phyloP scores from a whole-genome alignment of 2,329 filamentous ascomycete genomes.

The Hymenoscyphus fraxineus region DNA sequence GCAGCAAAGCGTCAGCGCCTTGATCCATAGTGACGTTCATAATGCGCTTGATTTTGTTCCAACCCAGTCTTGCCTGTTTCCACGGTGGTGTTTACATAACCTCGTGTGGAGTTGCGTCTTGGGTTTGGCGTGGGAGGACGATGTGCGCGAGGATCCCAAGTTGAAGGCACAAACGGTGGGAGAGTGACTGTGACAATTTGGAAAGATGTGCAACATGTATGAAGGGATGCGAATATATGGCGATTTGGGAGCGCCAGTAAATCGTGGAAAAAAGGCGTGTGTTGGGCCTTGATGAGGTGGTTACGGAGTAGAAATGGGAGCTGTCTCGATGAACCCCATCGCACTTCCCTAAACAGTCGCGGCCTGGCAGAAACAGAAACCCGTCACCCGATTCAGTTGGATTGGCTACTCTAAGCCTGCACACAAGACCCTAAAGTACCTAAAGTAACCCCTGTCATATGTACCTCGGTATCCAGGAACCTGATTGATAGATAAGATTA shows the following conservation, averaged over 20 bases:
- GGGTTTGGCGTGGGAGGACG: constrained; percentile 12
- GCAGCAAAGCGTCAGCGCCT: constrained; percentile 28
- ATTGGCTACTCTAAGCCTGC: no score
- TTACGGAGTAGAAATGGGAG: neutral
- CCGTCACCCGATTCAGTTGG: no score
- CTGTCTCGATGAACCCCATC: neutral
- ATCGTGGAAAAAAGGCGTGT: neutral
- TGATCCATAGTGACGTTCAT: constrained; percentile 33
- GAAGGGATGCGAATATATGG: constrained; percentile 7
- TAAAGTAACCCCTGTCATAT: no score
- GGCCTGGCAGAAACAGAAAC: no score
- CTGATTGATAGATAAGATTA: no score
- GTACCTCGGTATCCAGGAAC: no score
- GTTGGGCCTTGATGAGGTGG: constrained; percentile 4
- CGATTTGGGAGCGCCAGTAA: neutral
- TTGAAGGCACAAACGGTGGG: neutral
- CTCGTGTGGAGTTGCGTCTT: constrained; percentile 18
- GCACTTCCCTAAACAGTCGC: no score
- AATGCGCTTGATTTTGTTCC: constrained; percentile 23
- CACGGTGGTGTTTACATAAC: constrained; percentile 30
- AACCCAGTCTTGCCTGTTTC: constrained; percentile 24
- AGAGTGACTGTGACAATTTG: constrained; percentile 4
- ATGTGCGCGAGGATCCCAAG: constrained; percentile 14
- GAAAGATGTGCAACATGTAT: constrained; percentile 12
- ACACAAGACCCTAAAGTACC: no score